Evolutionary conservation across 345 rosid species (phyloP), one percentile per base, ranked within the genome.

Genomic region (Orychophragmus violaceus): DNA sequence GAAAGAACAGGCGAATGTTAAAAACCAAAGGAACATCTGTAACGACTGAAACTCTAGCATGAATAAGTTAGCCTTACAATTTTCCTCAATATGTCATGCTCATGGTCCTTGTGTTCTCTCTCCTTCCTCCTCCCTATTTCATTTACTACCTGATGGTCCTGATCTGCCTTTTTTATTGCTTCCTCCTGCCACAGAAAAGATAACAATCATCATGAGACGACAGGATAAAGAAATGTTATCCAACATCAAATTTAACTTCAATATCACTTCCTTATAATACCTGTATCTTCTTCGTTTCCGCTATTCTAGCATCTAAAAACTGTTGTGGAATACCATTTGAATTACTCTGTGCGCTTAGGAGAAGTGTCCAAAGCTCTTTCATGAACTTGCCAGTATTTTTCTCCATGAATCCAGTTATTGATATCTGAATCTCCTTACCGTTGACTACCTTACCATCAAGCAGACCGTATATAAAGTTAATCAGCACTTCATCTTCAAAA

Each of bases 321-420:
- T 83, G 89, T 66, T 90, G 97, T 6, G 97, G 99, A 66, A 95
- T 84, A 57, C 99, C 99, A 54, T 91, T 95, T 12, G 82, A 76
- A 77, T 87, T 91, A 68, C 77, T 84, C 79, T 87, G 91, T 1
- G 99, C 99, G 64, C 99, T 91, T 44, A 91, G 75, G 52, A 95
- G 90, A 77, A 88, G 99, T 13, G 77, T 66, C 99, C 97, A 95
- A 22, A 95, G 97, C 79, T 95, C 99, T 74, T 89, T 95, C 97
- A 91, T 95, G 69, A 95, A 95, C 80, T 85, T 95, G 13, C 78
- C 94, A 27, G 93, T 95, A 77, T 89, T 87, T 68, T 95, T 95
- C 80, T 95, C 99, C 99, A 95, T 95, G 77, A 95, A 95, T 58
- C 99, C 97, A 39, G 96, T 95, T 16, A 95, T 83, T 2, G 82